These are phyloP conservation scores for Solanum chaucha DNA, from an alignment of 257 asterid species.

Conservation along the genomic window DNA sequence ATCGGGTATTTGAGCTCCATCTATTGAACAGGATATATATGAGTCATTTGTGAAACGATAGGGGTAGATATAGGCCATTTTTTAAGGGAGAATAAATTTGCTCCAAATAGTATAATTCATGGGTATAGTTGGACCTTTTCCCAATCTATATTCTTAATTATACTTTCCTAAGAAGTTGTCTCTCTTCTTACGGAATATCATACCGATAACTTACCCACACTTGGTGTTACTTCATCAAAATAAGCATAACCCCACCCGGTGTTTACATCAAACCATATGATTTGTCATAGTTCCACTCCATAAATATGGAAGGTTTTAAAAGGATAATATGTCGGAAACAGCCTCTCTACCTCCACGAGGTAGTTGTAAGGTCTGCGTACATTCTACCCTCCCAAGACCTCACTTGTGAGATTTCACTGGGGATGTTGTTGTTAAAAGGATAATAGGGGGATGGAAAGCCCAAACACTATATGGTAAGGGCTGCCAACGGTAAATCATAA, in stretches of 20 bases:
- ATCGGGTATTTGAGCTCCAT: background rate
- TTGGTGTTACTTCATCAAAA: background rate
- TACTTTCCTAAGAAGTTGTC: background rate
- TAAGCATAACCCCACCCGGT: background rate
- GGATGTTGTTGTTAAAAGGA: background rate
- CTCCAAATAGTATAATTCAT: background rate
- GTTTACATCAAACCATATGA: background rate
- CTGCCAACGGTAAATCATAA: background rate
- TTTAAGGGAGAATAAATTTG: background rate
- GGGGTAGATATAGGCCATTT: background rate
- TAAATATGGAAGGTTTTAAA: background rate
- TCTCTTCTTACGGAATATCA: background rate
- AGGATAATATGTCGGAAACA: background rate
- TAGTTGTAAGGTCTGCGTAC: background rate
- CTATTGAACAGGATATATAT: background rate
- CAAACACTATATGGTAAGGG: background rate
- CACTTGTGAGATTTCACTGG: background rate
- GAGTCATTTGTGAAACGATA: background rate
- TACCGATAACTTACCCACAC: background rate
- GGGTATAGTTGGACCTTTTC: background rate
- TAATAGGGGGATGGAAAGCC: background rate
- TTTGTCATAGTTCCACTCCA: background rate
- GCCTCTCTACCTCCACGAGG: background rate
- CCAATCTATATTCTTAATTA: background rate
- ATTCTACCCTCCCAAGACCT: background rate